Evolutionary conservation across 352 stramenopile genomes (phyloP), one percentile per base, ranked within the genome.

Genomic region (Globisporangium iwayamae): DNA sequence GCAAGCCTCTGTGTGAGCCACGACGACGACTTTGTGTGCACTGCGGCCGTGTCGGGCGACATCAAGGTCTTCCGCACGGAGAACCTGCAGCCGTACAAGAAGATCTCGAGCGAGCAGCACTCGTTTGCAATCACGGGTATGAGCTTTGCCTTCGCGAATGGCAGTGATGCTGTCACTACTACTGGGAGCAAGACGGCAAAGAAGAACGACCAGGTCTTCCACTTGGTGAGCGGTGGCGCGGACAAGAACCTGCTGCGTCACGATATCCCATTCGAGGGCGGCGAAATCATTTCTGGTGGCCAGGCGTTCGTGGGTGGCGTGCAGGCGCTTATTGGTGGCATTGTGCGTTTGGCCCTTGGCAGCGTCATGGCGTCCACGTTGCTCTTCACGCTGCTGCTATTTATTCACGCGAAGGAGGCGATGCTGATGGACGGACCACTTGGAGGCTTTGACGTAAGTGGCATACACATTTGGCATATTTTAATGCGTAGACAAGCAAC

Each of bases 111-210:
- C 9, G 75, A 83, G 46, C 71, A 92, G 66, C 86, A 94, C 66
- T 78, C 74, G 36, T 93, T 94, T 51, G 86, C 86, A 25, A 91
- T 94, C 67, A 94, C 86, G 5, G 86, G 86, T 34, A 89, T 94
- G 78, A 87, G 78, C 39, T 93, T 90, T 52, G 72, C 74, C n/a
- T 63, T 71, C 6, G 56, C 69, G 0, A 62, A 54, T 4, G 72
- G 80, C 53, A 80, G 75, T 20, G 68, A 74, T 16, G 67, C 36
- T 14, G 36, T 41, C 8, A 41, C 72, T 3, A 68, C 65, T n/a
- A 20, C 41, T 9, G 41, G 16, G 22, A 9, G 3, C 41, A 47
- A 47, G 41, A 10, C 41, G 22, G 16, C 50, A n/a, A 56, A 56
- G 50, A n/a, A 56, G 50, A 25, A 20, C 6, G 11, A 36, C 50